Base-by-base conservation (phyloP, 1,139 yeast genomes). In the Wickerhamomyces sp. region DNA sequence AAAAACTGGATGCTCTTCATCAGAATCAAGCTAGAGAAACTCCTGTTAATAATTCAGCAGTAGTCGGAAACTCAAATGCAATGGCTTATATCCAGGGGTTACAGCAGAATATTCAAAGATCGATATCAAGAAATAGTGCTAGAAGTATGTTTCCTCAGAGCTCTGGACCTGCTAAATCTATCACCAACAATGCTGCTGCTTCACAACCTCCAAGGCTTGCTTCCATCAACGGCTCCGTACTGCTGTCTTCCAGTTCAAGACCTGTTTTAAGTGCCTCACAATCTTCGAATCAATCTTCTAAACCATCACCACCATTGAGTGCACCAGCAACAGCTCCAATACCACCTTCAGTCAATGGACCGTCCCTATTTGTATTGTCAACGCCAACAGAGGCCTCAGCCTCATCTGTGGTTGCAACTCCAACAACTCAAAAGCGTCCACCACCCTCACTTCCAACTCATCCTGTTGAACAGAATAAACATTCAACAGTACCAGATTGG, bases 11-110 rank as follows among this genome's bases (percentile, higher is more conserved):
- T 27, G 11, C 39, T 1, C 43, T 45, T 27, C 40, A 38, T 1
- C 47, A 46, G 34, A 39, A 27, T 18, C 33, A 39, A 42, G 43
- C 40, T 2, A 43, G 57, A 34, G 40, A 54, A 1, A 49, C 50
- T 30, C 45, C 59, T 1, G 38, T 45, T 3, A 32, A 43, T 4
- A 13, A 27, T 15, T 45, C 45, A 7, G 31, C 39, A 6, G 10
- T 39, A 13, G 45, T 46, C 1, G 53, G 53, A 13, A 46, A 37
- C 29, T 34, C 51, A 9, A 40, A 37, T 37, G 59, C 58, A 6
- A 13, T 55, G 42, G 34, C 42, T 9, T 41, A 49, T 3, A 50
- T 54, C 10, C 50, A 48, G 13, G 39, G 40, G 23, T 36, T 55
- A 34, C 47, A 44, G 29, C 39, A 34, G 15, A 45, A 34, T 36